Evolutionary conservation across 345 rosid species (phyloP).

Genomic region (Pseudoturritis turrita): DNA sequence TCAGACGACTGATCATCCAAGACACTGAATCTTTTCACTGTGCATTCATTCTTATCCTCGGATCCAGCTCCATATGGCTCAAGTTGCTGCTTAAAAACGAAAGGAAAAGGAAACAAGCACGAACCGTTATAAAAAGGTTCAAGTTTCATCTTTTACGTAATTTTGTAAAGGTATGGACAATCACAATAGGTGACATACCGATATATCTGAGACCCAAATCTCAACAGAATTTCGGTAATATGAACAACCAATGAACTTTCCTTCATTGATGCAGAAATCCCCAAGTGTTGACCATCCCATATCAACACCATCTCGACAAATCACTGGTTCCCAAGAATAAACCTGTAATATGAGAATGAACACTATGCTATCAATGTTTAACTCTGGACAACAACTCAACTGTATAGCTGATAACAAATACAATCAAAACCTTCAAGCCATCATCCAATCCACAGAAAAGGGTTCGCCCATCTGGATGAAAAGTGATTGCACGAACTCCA

Average conservation of each 20-base stretch:
- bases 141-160: neutral
- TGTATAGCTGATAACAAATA: neutral
- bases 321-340: constrained; percentile 98
- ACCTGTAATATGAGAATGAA: constrained; percentile 46
- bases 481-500: constrained; percentile 69
- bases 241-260: constrained; percentile 86
- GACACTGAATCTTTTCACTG: constrained; percentile 40
- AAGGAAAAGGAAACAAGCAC: neutral
- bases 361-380: neutral
- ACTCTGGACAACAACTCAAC: neutral
- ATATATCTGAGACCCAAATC: constrained; percentile 77
- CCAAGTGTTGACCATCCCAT: constrained; percentile 95
- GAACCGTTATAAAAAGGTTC: neutral
- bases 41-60: constrained; percentile 36
- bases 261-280: constrained; percentile 80
- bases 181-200: constrained; percentile 40
- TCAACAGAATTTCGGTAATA: constrained; percentile 68
- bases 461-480: constrained; percentile 91
- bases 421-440: constrained; percentile 62
- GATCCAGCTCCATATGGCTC: constrained; percentile 63
- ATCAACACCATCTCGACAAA: constrained; percentile 69
- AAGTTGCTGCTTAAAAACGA: constrained; percentile 48
- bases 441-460: constrained; percentile 89
- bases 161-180: neutral
- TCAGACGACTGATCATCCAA: constrained; percentile 39